Conservation (phyloP, 2,329 filamentous ascomycete genomes). For the Chaetomiaceae sp. region DNA sequence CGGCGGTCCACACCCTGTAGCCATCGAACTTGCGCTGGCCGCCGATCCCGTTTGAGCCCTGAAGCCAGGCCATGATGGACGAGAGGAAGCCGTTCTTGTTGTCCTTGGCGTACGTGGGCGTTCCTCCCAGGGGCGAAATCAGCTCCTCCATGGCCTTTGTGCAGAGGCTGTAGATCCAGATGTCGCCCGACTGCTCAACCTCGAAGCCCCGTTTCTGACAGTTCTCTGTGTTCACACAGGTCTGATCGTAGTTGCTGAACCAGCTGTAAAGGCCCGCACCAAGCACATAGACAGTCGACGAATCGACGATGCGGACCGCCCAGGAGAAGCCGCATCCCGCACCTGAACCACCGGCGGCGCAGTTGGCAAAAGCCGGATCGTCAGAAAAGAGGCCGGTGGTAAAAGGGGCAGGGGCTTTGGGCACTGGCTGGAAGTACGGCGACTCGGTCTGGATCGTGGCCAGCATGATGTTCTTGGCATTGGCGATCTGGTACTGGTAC, state of each 20-base stretch:
- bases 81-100: neutral
- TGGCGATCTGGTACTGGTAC: too few relatives aligned
- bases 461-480: too few relatives aligned
- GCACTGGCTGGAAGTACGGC: neutral
- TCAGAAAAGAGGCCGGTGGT: neutral
- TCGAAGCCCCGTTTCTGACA: neutral
- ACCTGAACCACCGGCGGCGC: too few relatives aligned
- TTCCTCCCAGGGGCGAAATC: neutral
- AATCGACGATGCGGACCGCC: neutral
- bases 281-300: neutral
- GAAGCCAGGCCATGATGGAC: slow-evolving; percentile 1
- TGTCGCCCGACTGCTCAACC: neutral
- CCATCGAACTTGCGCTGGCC: neutral
- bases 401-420: neutral
- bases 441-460: too few relatives aligned
- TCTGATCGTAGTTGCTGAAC: neutral
- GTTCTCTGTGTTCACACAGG: neutral
- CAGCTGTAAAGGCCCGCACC: neutral
- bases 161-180: slow-evolving; percentile 4
- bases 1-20: neutral
- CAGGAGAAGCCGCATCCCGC: neutral
- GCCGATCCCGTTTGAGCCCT: neutral
- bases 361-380: neutral
- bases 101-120: neutral
- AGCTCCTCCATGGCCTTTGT: neutral